Base-by-base conservation (phyloP, 2,329 filamentous ascomycete species). In the Akanthomyces dipterigenus region DNA sequence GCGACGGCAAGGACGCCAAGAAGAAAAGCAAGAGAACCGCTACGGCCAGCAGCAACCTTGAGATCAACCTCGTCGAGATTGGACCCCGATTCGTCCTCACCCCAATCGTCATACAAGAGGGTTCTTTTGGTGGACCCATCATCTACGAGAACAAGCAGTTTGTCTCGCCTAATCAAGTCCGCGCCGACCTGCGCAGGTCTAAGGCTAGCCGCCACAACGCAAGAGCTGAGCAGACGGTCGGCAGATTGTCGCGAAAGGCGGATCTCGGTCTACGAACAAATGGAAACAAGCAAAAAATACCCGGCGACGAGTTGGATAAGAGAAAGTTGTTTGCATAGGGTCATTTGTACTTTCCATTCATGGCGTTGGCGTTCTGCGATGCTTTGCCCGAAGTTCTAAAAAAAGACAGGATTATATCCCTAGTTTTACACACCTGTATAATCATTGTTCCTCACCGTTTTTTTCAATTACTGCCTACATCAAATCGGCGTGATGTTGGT, bases 91-190 rank as follows among this genome's bases (percentile, higher is more conserved):
- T 97, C 67, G 92, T 97, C 34, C 80, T 97, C 55, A 97, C 92
- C 28, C 93, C 95, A 1, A 97, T 97, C 66, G 87, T 98, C 62
- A 96, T 98, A 67, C 87, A 96, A 68, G 95, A 99, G 73, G 92
- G 91, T 48, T 93, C 90, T 64, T 98, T 99, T 68, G 93, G 93
- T 59, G 95, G 95, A 0, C 93, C 95, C 3, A 91, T 98, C 66
- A 96, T 99, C 71, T 99, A 96, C 77, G 91, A 98, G 80, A 98
- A 98, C 80, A 95, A 91, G 81, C 89, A 96, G 74, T 99, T 96
- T 70, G 90, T 99, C 59, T 95, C 89, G 67, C 95, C 95, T 11
- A 99, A 99, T 83, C 91, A 97, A 77, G 86, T 98, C 65, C 83
- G 95, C 66, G 82, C 91, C 45, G 95, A 98, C 65, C 75, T 96